These are phyloP conservation scores for Hyparrhenia diplandra DNA, from an alignment of 176 grass and related monocot genomes.

Conservation along the genomic window DNA sequence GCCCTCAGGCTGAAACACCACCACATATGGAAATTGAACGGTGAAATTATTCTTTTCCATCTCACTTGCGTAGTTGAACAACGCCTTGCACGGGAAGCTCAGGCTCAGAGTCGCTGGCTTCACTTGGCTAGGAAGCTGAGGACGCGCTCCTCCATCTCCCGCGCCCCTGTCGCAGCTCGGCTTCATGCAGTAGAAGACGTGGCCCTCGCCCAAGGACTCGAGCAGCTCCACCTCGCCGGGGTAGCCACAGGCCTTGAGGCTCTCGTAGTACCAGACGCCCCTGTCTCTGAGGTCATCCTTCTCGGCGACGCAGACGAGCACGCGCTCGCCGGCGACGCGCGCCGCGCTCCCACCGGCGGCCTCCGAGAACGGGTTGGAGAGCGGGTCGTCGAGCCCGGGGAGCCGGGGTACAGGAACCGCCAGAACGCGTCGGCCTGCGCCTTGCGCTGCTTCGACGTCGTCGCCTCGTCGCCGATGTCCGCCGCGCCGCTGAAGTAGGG, in stretches of 20 bases:
- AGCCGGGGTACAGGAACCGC: constrained; percentile 58
- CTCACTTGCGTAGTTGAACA: not conserved
- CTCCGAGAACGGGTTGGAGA: no score
- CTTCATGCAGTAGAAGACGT: constrained; percentile 62
- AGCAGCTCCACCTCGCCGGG: constrained; percentile 49
- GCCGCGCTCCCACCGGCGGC: no score
- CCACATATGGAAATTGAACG: no score
- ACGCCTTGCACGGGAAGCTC: not conserved
- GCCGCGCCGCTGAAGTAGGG: constrained; percentile 70
- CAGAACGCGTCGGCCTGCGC: constrained; percentile 43
- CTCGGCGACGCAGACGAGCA: constrained; percentile 74
- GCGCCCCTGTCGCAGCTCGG: constrained; percentile 34
- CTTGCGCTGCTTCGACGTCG: constrained; percentile 35
- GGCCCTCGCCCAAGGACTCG: constrained; percentile 51
- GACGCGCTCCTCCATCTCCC: constrained; percentile 43
- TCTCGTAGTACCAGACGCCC: constrained; percentile 73
- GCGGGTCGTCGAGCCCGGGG: not conserved
- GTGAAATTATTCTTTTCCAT: constrained; percentile 27
- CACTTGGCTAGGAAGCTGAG: constrained; percentile 47
- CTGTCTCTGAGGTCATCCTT: constrained; percentile 60
- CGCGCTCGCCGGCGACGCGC: not conserved
- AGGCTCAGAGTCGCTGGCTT: not conserved
- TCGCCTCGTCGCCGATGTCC: constrained; percentile 45
- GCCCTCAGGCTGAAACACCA: not conserved
- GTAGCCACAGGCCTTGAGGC: constrained; percentile 55